These are phyloP conservation scores for Boletus insuetus DNA, from an alignment of 768 basidiomycete genomes.

Conservation along the genomic window DNA sequence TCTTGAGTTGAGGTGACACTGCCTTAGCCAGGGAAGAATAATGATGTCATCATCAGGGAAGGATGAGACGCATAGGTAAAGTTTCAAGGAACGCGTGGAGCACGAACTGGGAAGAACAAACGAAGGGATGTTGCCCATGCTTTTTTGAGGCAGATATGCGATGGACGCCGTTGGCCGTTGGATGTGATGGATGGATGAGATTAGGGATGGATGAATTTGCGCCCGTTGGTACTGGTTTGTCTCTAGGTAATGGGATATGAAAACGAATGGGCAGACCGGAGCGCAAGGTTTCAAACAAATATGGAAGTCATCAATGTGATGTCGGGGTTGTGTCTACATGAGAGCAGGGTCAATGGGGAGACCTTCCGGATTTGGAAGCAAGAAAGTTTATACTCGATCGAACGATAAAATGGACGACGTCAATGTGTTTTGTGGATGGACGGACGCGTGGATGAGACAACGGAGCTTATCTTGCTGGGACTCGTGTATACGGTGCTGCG, in stretches of 20 bases:
- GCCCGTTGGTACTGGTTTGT: conserved; percentile 6
- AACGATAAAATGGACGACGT: neutral
- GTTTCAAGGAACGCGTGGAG: neutral
- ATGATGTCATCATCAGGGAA: conserved; percentile 1
- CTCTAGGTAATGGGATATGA: neutral
- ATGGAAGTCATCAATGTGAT: conserved; percentile 3
- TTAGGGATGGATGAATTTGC: conserved; percentile 1
- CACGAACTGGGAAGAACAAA: neutral
- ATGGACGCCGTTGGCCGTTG: neutral
- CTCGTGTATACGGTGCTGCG: conserved; percentile 25
- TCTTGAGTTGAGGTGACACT: neutral
- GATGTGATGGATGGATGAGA: conserved; percentile 2
- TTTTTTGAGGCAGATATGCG: neutral
- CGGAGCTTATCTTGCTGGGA: conserved; percentile 8
- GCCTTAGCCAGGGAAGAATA: neutral
- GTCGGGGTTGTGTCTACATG: neutral
- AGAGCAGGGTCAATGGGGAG: no score
- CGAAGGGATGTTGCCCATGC: conserved; percentile 1
- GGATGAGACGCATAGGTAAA: neutral
- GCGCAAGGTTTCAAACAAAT: neutral
- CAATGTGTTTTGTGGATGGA: conserved; percentile 20
- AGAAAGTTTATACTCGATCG: conserved; percentile 6
- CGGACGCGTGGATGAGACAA: conserved; percentile 10
- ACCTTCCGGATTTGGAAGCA: neutral
- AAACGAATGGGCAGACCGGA: neutral